phyloP scores from a whole-genome alignment of 2,329 filamentous ascomycete genomes.

The Blastomyces gilchristii region DNA sequence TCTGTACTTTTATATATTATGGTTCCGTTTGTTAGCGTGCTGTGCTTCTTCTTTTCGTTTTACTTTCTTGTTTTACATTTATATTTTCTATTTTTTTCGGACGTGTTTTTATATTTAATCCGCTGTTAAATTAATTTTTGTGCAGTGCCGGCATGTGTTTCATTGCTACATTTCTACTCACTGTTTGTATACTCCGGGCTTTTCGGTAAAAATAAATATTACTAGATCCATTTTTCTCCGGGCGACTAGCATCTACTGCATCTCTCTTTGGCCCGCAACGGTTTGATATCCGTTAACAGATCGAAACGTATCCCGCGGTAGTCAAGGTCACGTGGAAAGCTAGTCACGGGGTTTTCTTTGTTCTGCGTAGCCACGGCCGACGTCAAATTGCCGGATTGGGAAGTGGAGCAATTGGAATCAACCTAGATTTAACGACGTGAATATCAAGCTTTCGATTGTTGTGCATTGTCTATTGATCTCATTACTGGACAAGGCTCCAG shows the following conservation, averaged over 20 bases:
- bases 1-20: neutral
- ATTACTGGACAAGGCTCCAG: neutral
- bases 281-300: no score
- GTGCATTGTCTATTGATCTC: neutral
- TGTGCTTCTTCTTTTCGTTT: neutral
- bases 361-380: neutral
- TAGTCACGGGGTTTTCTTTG: neutral
- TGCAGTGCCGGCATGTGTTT: neutral
- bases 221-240: neutral
- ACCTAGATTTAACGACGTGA: neutral
- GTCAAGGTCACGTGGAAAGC: neutral
- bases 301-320: no score
- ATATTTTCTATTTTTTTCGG: neutral
- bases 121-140: neutral
- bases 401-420: no score
- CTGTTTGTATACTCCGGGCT: neutral
- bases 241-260: neutral
- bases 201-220: neutral
- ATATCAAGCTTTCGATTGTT: neutral
- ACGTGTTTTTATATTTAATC: neutral
- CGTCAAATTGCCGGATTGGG: neutral
- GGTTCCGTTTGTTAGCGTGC: neutral
- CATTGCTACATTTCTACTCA: neutral
- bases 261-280: no score
- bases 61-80: neutral